Evolutionary conservation across 306 rosid genomes (phyloP).

Genomic region (Sicyos edulis): DNA sequence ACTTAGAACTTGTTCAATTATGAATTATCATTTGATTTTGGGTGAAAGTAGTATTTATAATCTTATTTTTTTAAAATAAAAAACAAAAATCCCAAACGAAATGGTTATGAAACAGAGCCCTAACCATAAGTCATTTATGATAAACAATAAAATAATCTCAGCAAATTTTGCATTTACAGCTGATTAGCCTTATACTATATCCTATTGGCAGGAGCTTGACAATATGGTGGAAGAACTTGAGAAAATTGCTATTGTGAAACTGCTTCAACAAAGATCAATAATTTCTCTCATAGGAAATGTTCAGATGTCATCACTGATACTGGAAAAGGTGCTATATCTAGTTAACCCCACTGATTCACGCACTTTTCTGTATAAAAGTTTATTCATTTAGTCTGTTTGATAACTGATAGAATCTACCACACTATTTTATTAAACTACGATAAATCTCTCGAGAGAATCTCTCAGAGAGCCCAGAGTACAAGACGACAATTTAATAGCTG

Average conservation of each 20-base stretch:
- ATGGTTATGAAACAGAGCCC: too few relatives aligned
- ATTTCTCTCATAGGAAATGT: constrained; percentile 95
- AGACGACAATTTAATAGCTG: too few relatives aligned
- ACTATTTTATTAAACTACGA: too few relatives aligned
- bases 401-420: neutral
- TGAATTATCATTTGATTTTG: too few relatives aligned
- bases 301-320: constrained; percentile 78
- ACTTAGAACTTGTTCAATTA: too few relatives aligned
- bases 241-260: constrained; percentile 88
- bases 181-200: constrained; percentile 13
- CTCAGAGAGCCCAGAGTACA: too few relatives aligned
- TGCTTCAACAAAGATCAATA: constrained; percentile 80
- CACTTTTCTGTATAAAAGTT: neutral
- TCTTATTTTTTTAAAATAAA: too few relatives aligned
- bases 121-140: neutral
- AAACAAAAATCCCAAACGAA: too few relatives aligned
- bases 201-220: constrained; percentile 76
- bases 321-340: constrained; percentile 68
- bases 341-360: neutral
- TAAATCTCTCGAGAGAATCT: too few relatives aligned
- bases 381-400: neutral
- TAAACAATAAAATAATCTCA: neutral
- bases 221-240: constrained; percentile 78
- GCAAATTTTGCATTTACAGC: neutral
- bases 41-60: too few relatives aligned